Evolutionary conservation across 1,139 yeast genomes (phyloP).

Genomic region (Insectozyma bohioensis): DNA sequence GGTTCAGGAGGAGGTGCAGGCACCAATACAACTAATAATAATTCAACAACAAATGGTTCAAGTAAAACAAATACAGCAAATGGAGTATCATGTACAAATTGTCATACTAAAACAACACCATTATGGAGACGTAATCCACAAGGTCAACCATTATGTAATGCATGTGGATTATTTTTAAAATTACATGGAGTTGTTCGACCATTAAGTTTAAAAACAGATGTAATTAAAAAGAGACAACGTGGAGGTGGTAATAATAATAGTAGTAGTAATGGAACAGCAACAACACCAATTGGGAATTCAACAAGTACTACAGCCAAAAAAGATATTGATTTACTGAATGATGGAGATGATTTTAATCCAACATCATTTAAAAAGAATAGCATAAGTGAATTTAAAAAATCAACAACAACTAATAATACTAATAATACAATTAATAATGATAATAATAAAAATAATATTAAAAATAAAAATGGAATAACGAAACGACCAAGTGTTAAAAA

Average conservation of each 20-base stretch:
- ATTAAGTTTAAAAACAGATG: conserved; percentile 77
- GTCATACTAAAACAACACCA: conserved; percentile 59
- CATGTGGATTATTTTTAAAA: conserved; percentile 58
- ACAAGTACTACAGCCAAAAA: conserved; percentile 5
- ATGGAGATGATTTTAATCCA: conserved; percentile 42
- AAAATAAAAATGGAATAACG: neutral
- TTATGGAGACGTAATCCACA: conserved; percentile 58
- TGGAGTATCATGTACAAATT: conserved; percentile 42
- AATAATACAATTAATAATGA: neutral
- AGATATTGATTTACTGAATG: conserved; percentile 19
- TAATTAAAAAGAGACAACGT: conserved; percentile 68
- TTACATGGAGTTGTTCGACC: conserved; percentile 61
- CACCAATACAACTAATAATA: conserved; percentile 6
- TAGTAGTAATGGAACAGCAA: no score
- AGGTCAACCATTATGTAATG: conserved; percentile 57
- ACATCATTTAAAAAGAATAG: conserved; percentile 21
- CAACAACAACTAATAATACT: neutral
- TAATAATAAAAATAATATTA: conserved; percentile 1
- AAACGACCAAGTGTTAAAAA: conserved; percentile 4
- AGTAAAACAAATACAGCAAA: no score
- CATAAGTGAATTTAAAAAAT: no score
- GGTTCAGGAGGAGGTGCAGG: conserved; percentile 4
- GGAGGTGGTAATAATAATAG: conserved; percentile 6
- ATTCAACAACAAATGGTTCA: conserved; percentile 5
- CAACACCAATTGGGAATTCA: no score